Conservation (phyloP, 2,329 filamentous ascomycete species). For the Fusarium solani-melongenae region DNA sequence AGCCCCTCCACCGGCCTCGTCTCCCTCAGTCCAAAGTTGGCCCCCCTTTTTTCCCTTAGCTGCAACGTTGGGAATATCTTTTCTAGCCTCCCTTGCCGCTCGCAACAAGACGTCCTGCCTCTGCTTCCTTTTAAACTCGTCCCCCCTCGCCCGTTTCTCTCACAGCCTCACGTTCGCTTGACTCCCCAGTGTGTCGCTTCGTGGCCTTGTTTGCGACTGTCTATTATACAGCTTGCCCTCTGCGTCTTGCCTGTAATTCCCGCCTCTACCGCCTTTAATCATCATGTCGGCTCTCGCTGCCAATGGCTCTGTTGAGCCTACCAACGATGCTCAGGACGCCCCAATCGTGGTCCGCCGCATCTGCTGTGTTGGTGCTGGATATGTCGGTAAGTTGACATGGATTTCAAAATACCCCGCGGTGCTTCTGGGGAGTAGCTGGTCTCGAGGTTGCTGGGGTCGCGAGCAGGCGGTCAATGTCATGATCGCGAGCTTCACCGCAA, state of each 20-base stretch:
- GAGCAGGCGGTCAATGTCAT: slow-evolving; percentile 7
- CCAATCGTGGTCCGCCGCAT: slow-evolving; percentile 65
- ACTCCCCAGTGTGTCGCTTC: slow-evolving; percentile 35
- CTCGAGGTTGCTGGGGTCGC: not conserved
- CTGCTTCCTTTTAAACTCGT: slow-evolving; percentile 38
- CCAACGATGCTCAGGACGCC: slow-evolving; percentile 44
- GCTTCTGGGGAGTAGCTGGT: not conserved
- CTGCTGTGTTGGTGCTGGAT: slow-evolving; percentile 80
- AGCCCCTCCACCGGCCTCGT: slow-evolving; percentile 29
- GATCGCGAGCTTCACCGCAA: slow-evolving; percentile 17
- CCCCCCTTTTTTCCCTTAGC: slow-evolving; percentile 34
- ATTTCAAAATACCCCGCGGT: not conserved
- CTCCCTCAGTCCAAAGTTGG: slow-evolving; percentile 10
- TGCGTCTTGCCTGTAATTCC: slow-evolving; percentile 21
- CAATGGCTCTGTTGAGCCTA: slow-evolving; percentile 46
- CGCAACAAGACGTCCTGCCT: slow-evolving; percentile 9
- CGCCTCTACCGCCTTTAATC: slow-evolving; percentile 27
- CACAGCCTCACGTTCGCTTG: slow-evolving; percentile 34
- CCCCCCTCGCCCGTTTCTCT: slow-evolving; percentile 13
- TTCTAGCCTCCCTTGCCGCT: slow-evolving; percentile 34
- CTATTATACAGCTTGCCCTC: slow-evolving; percentile 28
- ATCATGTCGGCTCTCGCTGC: slow-evolving; percentile 44
- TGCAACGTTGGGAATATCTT: slow-evolving; percentile 41
- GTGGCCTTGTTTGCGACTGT: slow-evolving; percentile 38
- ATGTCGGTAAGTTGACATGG: slow-evolving; percentile 70